Conservation (phyloP, 2,329 filamentous ascomycete species). For the Myriosclerotinia curreyana region DNA sequence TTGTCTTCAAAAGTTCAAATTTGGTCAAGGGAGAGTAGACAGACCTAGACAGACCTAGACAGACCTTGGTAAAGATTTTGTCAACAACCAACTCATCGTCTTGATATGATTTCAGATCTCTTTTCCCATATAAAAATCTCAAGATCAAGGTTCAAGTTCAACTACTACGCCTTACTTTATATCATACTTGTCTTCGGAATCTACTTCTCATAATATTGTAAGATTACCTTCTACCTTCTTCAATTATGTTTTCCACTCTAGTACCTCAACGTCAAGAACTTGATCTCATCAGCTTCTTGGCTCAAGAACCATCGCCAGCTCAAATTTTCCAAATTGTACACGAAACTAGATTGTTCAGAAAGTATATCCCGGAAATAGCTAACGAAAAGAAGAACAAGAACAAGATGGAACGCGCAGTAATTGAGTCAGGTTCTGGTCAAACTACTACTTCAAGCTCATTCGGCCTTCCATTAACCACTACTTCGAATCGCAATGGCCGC, state of each 20-base stretch:
- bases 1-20: too few species aligned
- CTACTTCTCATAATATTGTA: background rate
- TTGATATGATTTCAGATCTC: too few species aligned
- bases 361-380: too few species aligned
- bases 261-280: background rate
- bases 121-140: background rate
- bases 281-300: background rate
- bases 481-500: conserved; percentile 2
- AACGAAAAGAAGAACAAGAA: background rate
- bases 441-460: background rate
- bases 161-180: background rate
- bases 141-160: background rate
- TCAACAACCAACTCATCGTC: background rate
- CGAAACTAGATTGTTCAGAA: background rate
- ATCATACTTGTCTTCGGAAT: too few species aligned
- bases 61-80: too few species aligned
- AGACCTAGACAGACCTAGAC: too few species aligned
- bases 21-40: too few species aligned
- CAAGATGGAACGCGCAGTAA: background rate
- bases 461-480: background rate
- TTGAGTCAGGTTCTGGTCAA: background rate
- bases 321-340: background rate
- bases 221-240: too few species aligned
- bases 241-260: background rate
- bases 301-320: background rate